These are phyloP conservation scores for Cryptosporidium canis DNA, from an alignment of 169 alveolate species.

Conservation along the genomic window DNA sequence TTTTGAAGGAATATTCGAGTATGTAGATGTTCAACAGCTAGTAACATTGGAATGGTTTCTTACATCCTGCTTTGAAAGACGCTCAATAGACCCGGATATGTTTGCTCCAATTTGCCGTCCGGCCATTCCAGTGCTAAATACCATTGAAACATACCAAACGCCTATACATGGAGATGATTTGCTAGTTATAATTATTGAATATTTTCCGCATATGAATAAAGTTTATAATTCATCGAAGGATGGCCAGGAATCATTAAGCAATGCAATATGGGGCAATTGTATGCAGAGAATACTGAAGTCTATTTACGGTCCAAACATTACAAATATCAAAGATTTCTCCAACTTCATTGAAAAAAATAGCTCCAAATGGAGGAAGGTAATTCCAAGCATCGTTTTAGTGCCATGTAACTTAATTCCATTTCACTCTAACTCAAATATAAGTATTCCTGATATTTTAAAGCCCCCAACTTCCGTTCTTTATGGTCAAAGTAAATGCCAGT, in stretches of 20 bases:
- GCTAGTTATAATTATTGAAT: conserved; percentile 26
- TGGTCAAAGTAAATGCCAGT: conserved; percentile 21
- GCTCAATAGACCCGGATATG: conserved; percentile 61
- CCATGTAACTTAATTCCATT: conserved; percentile 30
- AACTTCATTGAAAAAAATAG: not conserved
- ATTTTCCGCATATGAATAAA: conserved; percentile 60
- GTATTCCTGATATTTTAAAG: not conserved
- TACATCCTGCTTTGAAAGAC: conserved; percentile 53
- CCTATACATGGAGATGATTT: not conserved
- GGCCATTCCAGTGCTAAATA: not conserved
- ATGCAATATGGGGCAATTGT: conserved; percentile 63
- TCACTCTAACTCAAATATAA: not conserved
- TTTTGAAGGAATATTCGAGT: not conserved
- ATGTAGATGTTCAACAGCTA: conserved; percentile 16
- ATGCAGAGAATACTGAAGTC: conserved; percentile 55
- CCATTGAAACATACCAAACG: not conserved
- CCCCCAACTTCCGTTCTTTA: conserved; percentile 16
- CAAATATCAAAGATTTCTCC: not conserved
- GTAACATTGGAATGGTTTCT: conserved; percentile 67
- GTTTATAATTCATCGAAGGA: conserved; percentile 58
- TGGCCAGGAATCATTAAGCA: conserved; percentile 53
- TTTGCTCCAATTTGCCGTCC: conserved; percentile 66
- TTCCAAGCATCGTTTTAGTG: conserved; percentile 4
- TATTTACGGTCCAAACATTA: conserved; percentile 11
- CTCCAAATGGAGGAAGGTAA: not conserved